These are phyloP conservation scores for Microbotryum intermedium DNA, from an alignment of 1,284 basidiomycete genomes.

Conservation along the genomic window DNA sequence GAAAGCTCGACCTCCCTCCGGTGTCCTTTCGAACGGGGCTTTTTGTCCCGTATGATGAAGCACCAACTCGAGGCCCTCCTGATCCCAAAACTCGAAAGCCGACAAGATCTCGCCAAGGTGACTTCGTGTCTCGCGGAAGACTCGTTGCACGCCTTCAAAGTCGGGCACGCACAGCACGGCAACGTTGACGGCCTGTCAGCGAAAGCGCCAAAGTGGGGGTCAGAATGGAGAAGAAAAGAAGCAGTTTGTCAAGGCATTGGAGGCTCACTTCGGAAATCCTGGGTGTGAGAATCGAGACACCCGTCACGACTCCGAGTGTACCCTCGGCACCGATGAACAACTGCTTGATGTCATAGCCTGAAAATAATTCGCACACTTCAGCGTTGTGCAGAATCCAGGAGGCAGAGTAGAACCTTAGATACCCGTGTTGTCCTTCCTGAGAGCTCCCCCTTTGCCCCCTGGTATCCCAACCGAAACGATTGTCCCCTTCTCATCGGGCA, in stretches of 20 bases:
- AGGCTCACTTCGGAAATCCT: slow-evolving; percentile 59
- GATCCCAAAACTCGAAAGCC: slow-evolving; percentile 95
- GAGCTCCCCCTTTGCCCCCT: slow-evolving; percentile 37
- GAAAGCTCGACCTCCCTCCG: slow-evolving; percentile 48
- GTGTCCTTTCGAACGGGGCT: slow-evolving; percentile 47
- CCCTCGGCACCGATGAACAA: slow-evolving; percentile 97
- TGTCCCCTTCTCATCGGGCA: slow-evolving; percentile 77
- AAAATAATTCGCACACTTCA: neutral
- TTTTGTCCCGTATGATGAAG: slow-evolving; percentile 41
- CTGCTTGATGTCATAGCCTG: slow-evolving; percentile 97
- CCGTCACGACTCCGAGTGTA: slow-evolving; percentile 90
- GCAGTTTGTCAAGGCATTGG: too few relatives aligned
- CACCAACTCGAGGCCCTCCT: slow-evolving; percentile 76
- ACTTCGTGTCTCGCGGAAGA: slow-evolving; percentile 50
- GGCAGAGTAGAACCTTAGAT: slow-evolving; percentile 32
- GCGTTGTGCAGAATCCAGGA: neutral
- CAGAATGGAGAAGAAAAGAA: slow-evolving; percentile 35
- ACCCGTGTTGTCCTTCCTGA: slow-evolving; percentile 98
- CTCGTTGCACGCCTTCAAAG: slow-evolving; percentile 49
- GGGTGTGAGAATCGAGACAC: slow-evolving; percentile 89
- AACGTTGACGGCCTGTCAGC: slow-evolving; percentile 49
- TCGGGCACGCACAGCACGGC: slow-evolving; percentile 50
- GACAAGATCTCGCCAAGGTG: slow-evolving; percentile 92
- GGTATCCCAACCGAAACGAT: slow-evolving; percentile 63
- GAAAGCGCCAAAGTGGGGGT: slow-evolving; percentile 65